Conservation (phyloP, 2,329 filamentous ascomycete species). For the Paraphaeosphaeria sporulosa region DNA sequence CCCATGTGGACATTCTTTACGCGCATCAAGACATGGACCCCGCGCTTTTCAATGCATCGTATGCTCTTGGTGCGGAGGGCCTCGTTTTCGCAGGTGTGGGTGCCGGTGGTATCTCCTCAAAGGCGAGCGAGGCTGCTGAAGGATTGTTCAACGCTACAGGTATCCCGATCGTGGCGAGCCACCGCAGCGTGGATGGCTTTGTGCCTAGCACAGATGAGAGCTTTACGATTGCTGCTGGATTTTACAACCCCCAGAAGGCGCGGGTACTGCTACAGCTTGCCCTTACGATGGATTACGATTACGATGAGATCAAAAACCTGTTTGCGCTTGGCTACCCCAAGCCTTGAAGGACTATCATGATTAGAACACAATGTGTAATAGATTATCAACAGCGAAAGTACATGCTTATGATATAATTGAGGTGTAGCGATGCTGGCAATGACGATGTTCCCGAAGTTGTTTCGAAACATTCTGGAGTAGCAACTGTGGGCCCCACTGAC, state of each 20-base stretch:
- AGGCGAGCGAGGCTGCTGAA: constrained; percentile 48
- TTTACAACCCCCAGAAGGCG: constrained; percentile 64
- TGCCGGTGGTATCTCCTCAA: constrained; percentile 56
- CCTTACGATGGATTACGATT: constrained; percentile 36
- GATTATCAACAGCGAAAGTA: background rate
- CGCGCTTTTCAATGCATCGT: constrained; percentile 57
- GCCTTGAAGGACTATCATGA: constrained; percentile 24
- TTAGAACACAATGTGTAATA: constrained; percentile 3
- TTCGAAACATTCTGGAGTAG: background rate
- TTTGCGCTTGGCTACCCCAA: constrained; percentile 45
- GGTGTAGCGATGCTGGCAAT: background rate
- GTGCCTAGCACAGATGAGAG: constrained; percentile 49
- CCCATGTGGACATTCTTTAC: constrained; percentile 65
- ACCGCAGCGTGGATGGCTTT: constrained; percentile 61
- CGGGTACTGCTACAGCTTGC: constrained; percentile 59
- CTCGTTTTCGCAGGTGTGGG: constrained; percentile 65
- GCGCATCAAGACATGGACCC: constrained; percentile 62
- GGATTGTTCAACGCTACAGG: constrained; percentile 55
- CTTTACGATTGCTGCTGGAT: constrained; percentile 57
- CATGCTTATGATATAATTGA: background rate
- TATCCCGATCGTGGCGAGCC: constrained; percentile 61
- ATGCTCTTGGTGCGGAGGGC: constrained; percentile 61
- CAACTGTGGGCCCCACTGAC: constrained; percentile 4
- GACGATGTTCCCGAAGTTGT: background rate
- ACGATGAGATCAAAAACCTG: constrained; percentile 55